Percentiles rank a stretch among this genome's conserved stretches.
Evolutionary conservation across 2,329 filamentous ascomycete genomes (phyloP).

Genomic region (Fonsecaea monophora): DNA sequence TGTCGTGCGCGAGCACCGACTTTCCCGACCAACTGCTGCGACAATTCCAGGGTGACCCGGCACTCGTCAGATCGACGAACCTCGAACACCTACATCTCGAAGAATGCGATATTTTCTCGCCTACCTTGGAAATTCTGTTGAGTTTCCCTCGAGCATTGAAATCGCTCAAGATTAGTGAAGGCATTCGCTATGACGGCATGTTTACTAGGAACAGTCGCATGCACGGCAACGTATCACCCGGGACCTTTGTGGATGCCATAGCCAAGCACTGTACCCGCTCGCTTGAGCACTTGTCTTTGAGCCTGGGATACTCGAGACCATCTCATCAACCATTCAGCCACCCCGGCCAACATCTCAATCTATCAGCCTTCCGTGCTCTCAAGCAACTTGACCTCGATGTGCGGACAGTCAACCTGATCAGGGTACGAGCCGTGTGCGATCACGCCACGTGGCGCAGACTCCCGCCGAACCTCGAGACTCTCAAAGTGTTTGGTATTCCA

Average conservation of each 20-base stretch:
- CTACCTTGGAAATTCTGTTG: conserved; percentile 35
- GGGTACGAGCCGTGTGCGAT: conserved; percentile 34
- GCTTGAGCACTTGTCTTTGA: conserved; percentile 37
- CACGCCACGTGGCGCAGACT: conserved; percentile 37
- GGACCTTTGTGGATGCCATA: conserved; percentile 34
- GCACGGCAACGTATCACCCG: conserved; percentile 39
- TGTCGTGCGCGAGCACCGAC: conserved; percentile 41
- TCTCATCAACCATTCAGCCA: conserved; percentile 32
- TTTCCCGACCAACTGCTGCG: conserved; percentile 29
- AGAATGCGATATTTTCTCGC: conserved; percentile 39
- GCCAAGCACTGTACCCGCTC: conserved; percentile 32
- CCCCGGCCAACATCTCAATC: conserved; percentile 34
- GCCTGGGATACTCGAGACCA: conserved; percentile 35
- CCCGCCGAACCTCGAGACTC: conserved; percentile 37
- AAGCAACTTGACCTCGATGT: conserved; percentile 37
- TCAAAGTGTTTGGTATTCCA: conserved; percentile 39
- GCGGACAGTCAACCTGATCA: conserved; percentile 35
- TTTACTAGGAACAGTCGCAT: conserved; percentile 36
- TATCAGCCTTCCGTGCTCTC: conserved; percentile 33
- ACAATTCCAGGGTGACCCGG: conserved; percentile 29
- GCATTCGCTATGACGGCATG: conserved; percentile 38
- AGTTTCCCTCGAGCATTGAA: conserved; percentile 37
- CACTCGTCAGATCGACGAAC: conserved; percentile 33
- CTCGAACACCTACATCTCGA: conserved; percentile 39
- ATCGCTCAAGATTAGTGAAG: conserved; percentile 40